A percentile compares a stretch with the other conserved stretches of the same genome.
Conservation (phyloP, 352 stramenopile genomes). For the Globisporangium acanthophoron region DNA sequence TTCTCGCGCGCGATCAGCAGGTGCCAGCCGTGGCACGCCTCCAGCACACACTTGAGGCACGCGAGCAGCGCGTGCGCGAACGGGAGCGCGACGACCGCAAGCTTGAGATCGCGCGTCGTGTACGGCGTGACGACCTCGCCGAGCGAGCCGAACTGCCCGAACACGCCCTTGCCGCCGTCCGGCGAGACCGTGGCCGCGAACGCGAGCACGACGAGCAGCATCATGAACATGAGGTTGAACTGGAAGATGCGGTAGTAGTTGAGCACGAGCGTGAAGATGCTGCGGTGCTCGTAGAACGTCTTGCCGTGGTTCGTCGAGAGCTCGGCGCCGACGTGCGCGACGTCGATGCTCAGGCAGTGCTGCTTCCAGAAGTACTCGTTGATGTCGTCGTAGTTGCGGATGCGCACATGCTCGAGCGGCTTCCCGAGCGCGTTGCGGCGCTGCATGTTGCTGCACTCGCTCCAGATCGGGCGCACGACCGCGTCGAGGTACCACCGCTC, state of each 20-base stretch:
- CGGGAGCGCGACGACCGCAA: conserved; percentile 52
- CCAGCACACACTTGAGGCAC: conserved; percentile 52
- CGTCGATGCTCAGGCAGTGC: conserved; percentile 49
- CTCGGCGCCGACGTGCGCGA: conserved; percentile 41
- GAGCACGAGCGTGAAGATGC: conserved; percentile 67
- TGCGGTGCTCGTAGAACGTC: conserved; percentile 75
- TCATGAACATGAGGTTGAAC: conserved; percentile 78
- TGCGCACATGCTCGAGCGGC: conserved; percentile 56
- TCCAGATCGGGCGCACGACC: conserved; percentile 56
- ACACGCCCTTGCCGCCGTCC: conserved; percentile 45
- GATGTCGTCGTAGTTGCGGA: conserved; percentile 79
- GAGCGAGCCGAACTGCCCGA: conserved; percentile 51
- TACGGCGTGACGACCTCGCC: conserved; percentile 52
- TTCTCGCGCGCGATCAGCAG: conserved; percentile 38
- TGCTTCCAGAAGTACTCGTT: conserved; percentile 82
- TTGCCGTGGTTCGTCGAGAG: conserved; percentile 62
- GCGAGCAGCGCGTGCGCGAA: conserved; percentile 42
- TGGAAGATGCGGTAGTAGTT: conserved; percentile 82
- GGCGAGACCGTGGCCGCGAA: conserved; percentile 62
- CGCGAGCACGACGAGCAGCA: conserved; percentile 48
- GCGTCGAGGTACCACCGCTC: conserved; percentile 54
- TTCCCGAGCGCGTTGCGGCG: conserved; percentile 57
- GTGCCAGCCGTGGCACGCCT: conserved; percentile 58
- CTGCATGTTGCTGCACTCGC: conserved; percentile 60
- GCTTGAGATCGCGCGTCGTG: conserved; percentile 48